Evolutionary conservation across 2,329 filamentous ascomycete genomes (phyloP).

Genomic region (Cytospora leucostoma): DNA sequence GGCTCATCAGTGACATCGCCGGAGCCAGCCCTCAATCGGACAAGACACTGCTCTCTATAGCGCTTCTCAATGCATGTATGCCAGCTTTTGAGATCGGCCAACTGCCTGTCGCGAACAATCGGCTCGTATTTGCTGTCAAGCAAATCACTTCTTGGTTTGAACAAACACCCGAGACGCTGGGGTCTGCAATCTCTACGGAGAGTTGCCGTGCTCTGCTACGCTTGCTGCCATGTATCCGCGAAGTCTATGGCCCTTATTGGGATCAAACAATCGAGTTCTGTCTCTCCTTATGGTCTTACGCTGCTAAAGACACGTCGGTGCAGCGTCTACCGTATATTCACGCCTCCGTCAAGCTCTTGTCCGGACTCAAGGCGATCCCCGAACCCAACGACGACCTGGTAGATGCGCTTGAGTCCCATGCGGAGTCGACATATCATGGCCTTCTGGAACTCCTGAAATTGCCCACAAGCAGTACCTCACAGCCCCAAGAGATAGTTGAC

Average conservation of each 20-base stretch:
- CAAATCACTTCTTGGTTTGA: slow-evolving; percentile 74
- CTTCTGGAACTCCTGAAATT: slow-evolving; percentile 66
- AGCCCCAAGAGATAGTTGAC: slow-evolving; percentile 75
- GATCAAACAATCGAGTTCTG: slow-evolving; percentile 63
- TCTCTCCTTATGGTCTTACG: slow-evolving; percentile 57
- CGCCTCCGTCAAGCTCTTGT: slow-evolving; percentile 71
- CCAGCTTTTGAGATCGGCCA: slow-evolving; percentile 53
- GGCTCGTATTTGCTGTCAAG: slow-evolving; percentile 80
- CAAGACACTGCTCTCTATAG: slow-evolving; percentile 51
- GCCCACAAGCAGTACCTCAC: slow-evolving; percentile 48
- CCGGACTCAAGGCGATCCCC: slow-evolving; percentile 61
- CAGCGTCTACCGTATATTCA: slow-evolving; percentile 64
- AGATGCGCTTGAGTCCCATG: slow-evolving; percentile 68
- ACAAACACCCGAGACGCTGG: slow-evolving; percentile 39
- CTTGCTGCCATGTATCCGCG: slow-evolving; percentile 72
- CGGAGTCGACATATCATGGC: slow-evolving; percentile 55
- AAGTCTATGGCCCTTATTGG: slow-evolving; percentile 91
- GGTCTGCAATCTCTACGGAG: slow-evolving; percentile 49
- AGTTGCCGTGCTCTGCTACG: slow-evolving; percentile 58
- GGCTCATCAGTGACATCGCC: slow-evolving; percentile 61
- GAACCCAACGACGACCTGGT: slow-evolving; percentile 84
- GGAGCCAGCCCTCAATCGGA: slow-evolving; percentile 47
- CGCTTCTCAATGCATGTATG: slow-evolving; percentile 56
- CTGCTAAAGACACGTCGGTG: slow-evolving; percentile 45
- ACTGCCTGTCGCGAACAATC: slow-evolving; percentile 63